Evolutionary conservation across 2,329 filamentous ascomycete species (phyloP).

Genomic region (Grosmannia huntii): DNA sequence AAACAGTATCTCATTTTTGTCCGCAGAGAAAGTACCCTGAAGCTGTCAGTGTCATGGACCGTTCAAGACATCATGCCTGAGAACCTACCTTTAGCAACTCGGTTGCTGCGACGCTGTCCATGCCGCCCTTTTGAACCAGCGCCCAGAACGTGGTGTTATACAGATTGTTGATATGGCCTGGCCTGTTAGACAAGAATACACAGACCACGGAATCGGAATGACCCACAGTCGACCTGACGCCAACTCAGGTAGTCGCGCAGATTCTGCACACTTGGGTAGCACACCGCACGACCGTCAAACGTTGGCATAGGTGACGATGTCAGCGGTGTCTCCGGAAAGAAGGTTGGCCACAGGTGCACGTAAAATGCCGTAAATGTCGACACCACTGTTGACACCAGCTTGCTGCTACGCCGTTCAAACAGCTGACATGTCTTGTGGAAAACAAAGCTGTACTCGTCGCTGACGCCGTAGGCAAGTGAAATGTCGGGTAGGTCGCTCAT

Average conservation of each 20-base stretch:
- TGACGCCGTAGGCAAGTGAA: constrained; percentile 80
- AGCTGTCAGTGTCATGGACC: neutral
- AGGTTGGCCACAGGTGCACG: constrained; percentile 63
- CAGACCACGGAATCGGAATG: too few relatives aligned
- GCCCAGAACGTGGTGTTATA: constrained; percentile 98
- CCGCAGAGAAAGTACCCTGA: constrained; percentile 67
- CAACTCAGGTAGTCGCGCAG: constrained; percentile 92
- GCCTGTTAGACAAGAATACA: neutral
- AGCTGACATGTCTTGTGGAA: constrained; percentile 71
- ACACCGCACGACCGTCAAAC: constrained; percentile 85
- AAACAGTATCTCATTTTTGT: constrained; percentile 96
- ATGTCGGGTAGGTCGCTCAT: constrained; percentile 76
- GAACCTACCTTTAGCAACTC: constrained; percentile 56
- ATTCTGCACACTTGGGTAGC: constrained; percentile 73
- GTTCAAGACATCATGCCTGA: neutral
- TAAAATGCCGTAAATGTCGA: constrained; percentile 93
- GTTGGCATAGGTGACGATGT: constrained; percentile 66
- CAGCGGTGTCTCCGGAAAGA: constrained; percentile 60
- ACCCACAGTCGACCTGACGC: constrained; percentile 88
- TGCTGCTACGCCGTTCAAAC: constrained; percentile 80
- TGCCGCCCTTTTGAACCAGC: constrained; percentile 62
- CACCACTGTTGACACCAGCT: constrained; percentile 80
- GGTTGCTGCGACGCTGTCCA: constrained; percentile 55
- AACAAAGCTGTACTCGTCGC: constrained; percentile 90
- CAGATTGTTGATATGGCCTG: constrained; percentile 93